phyloP scores from a whole-genome alignment of 306 rosid genomes.

The Quercus ilex region DNA sequence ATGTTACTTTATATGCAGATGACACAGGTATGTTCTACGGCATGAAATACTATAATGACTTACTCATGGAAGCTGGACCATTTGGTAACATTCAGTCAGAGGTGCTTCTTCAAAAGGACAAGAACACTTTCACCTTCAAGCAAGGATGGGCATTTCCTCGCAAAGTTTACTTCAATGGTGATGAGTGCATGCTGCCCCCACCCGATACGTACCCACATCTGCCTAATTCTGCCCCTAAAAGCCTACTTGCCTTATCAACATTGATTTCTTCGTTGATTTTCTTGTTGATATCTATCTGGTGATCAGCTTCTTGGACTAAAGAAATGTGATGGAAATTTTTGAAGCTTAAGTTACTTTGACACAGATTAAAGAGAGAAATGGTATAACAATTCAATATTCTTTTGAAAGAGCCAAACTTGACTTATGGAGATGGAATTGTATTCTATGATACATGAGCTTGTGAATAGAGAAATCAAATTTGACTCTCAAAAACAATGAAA shows the following conservation, averaged over 20 bases:
- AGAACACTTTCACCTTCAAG: slow-evolving; percentile 75
- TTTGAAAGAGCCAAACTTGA: slow-evolving; percentile 17
- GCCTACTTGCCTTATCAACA: slow-evolving; percentile 22
- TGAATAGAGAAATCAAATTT: slow-evolving; percentile 15
- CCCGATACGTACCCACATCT: slow-evolving; percentile 84
- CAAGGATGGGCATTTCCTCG: slow-evolving; percentile 96
- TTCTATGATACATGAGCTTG: slow-evolving; percentile 13
- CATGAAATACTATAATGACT: slow-evolving; percentile 70
- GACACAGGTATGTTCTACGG: slow-evolving; percentile 95
- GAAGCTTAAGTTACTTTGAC: slow-evolving; percentile 24
- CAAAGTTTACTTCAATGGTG: slow-evolving; percentile 86
- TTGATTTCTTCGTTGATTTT: slow-evolving; percentile 40
- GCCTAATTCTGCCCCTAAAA: slow-evolving; percentile 57
- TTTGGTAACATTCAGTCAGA: slow-evolving; percentile 79
- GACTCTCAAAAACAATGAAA: slow-evolving; percentile 8
- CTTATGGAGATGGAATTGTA: slow-evolving; percentile 1
- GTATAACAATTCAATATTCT: slow-evolving; percentile 8
- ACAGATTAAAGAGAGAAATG: slow-evolving; percentile 2
- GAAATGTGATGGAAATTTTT: slow-evolving; percentile 34
- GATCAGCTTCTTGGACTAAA: slow-evolving; percentile 20
- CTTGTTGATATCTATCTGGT: slow-evolving; percentile 44
- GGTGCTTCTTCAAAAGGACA: slow-evolving; percentile 69
- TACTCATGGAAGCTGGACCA: slow-evolving; percentile 87
- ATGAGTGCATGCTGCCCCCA: slow-evolving; percentile 90
- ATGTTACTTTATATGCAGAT: slow-evolving; percentile 42